Percentiles rank a stretch among this genome's conserved stretches.
These are phyloP conservation scores for Trichoderma pleuroti DNA, from an alignment of 2,329 filamentous ascomycete genomes.

Conservation along the genomic window DNA sequence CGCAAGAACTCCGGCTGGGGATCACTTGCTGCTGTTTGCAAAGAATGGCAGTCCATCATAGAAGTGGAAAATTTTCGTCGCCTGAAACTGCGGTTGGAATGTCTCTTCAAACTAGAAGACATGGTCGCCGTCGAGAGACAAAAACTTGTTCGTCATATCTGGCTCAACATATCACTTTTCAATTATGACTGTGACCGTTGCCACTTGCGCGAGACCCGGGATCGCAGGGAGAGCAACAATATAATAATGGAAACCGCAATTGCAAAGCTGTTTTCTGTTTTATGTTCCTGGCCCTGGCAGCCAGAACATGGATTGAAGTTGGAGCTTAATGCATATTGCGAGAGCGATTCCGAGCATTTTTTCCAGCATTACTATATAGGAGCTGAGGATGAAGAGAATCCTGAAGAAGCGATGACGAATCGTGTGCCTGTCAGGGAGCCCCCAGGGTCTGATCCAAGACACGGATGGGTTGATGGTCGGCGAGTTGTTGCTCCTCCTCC, in stretches of 20 bases:
- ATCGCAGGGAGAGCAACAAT: not conserved
- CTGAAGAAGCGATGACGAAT: not conserved
- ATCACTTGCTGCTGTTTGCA: not conserved
- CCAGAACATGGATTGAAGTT: not conserved
- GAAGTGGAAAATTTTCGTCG: not conserved
- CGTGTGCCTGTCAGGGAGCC: not conserved
- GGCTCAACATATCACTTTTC: not conserved
- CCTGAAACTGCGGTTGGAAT: not conserved
- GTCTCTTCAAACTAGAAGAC: not conserved
- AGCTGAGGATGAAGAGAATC: not conserved
- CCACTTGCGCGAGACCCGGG: not conserved
- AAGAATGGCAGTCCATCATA: not conserved
- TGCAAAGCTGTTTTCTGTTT: not conserved
- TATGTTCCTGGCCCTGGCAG: not conserved
- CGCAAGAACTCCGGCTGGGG: not conserved
- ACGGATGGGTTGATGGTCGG: not conserved
- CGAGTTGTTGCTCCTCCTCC: not conserved
- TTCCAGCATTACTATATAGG: not conserved
- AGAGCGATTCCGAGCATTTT: not conserved
- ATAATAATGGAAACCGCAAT: not conserved
- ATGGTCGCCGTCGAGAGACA: not conserved
- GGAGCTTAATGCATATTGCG: not conserved
- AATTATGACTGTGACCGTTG: not conserved
- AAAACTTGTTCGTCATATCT: not conserved
- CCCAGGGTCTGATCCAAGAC: not conserved